Percentiles rank a stretch among this genome's conserved stretches.
phyloP scores from a whole-genome alignment of 495 filamentous ascomycete species.

The Daldinia concentrica region DNA sequence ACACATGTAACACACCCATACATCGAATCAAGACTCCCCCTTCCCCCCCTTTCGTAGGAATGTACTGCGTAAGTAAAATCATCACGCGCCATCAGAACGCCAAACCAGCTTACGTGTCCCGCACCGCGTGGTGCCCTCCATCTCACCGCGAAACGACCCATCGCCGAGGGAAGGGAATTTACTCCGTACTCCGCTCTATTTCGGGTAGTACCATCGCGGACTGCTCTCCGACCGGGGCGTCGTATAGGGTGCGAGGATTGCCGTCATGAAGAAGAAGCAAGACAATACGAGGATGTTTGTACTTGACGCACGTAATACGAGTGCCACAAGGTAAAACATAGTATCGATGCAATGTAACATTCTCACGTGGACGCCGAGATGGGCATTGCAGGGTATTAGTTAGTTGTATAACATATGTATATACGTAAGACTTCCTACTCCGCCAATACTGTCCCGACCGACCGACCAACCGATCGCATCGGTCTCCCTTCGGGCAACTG shows the following conservation, averaged over 20 bases:
- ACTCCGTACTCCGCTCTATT: conserved; percentile 2
- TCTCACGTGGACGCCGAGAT: neutral
- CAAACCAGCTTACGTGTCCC: neutral
- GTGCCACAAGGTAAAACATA: neutral
- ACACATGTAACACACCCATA: too few relatives aligned
- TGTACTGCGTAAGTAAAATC: neutral
- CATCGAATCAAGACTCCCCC: neutral
- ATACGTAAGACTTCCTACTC: neutral
- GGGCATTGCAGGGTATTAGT: neutral
- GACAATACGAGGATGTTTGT: neutral
- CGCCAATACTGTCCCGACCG: neutral
- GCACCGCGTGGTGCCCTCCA: neutral
- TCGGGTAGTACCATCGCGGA: neutral
- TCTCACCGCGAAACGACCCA: neutral
- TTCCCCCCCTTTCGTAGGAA: neutral
- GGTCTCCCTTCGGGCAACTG: neutral
- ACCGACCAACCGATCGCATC: neutral
- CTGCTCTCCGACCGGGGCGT: neutral
- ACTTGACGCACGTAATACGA: neutral
- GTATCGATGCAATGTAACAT: neutral
- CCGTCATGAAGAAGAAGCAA: too few relatives aligned
- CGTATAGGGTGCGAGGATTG: neutral
- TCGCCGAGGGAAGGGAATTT: neutral
- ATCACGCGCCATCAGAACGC: neutral
- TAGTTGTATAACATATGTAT: conserved; percentile 5